Evolutionary conservation across 257 asterid genomes (phyloP).

Genomic region (Nicotiana knightiana): DNA sequence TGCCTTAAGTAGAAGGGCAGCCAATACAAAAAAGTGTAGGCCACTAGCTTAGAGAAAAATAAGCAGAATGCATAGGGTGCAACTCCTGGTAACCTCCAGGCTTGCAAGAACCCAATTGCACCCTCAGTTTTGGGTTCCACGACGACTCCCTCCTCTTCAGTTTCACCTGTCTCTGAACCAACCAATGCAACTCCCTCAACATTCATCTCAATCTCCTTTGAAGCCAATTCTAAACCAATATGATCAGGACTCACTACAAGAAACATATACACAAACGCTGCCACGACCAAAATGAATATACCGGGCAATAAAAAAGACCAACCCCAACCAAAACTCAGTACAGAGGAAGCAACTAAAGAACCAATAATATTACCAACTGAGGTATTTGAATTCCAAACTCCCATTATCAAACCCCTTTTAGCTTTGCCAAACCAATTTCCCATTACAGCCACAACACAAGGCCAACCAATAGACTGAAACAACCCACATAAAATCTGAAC

Average conservation of each 20-base stretch:
- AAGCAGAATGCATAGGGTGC: conserved; percentile 76
- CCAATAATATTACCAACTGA: conserved; percentile 86
- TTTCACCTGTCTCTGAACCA: conserved; percentile 34
- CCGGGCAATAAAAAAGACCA: conserved; percentile 95
- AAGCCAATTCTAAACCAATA: conserved; percentile 50
- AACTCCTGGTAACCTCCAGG: conserved; percentile 89
- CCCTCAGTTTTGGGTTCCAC: conserved; percentile 28
- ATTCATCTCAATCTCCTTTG: conserved; percentile 46
- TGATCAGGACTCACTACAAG: conserved; percentile 67
- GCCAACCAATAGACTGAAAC: conserved; percentile 94
- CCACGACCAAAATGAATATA: conserved; percentile 37
- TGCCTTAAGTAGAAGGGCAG: conserved; percentile 89
- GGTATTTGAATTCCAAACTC: conserved; percentile 84
- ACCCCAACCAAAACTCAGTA: conserved; percentile 87
- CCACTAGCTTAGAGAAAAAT: conserved; percentile 94
- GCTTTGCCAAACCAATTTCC: conserved; percentile 93
- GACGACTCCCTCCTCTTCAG: conserved; percentile 19
- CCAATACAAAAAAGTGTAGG: conserved; percentile 95
- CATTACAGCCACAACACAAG: conserved; percentile 87
- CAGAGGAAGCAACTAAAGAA: conserved; percentile 80
- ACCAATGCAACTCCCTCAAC: conserved; percentile 71
- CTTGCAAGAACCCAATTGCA: conserved; percentile 82
- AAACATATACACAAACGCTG: conserved; percentile 47
- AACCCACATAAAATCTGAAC: conserved; percentile 81
- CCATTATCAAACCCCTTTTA: conserved; percentile 86